These are phyloP conservation scores for Biscutella laevigata DNA, from an alignment of 441 rosid genomes.

Conservation along the genomic window DNA sequence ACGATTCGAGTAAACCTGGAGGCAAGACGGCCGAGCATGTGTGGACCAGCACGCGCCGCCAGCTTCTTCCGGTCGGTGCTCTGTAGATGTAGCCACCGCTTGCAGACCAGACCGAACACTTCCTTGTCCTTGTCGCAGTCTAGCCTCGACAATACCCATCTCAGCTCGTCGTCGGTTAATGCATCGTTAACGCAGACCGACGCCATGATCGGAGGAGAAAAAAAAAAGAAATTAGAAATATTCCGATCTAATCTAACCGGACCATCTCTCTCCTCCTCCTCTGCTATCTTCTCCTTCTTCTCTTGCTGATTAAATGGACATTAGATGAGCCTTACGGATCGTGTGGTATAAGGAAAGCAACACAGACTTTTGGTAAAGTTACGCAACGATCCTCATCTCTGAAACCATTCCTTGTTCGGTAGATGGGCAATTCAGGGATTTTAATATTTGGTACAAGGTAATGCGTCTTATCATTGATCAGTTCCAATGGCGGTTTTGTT, in stretches of 20 bases:
- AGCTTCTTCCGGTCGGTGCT: slow-evolving; percentile 84
- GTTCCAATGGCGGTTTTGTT: slow-evolving; percentile 21
- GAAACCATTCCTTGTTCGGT: slow-evolving; percentile 15
- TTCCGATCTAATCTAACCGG: slow-evolving; percentile 17
- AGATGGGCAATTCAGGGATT: slow-evolving; percentile 24
- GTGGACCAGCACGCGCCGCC: slow-evolving; percentile 82
- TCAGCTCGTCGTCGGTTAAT: slow-evolving; percentile 73
- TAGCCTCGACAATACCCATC: slow-evolving; percentile 53
- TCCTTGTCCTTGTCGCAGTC: slow-evolving; percentile 69
- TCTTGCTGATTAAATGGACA: slow-evolving; percentile 2
- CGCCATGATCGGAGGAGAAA: slow-evolving; percentile 23
- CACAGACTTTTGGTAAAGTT: background rate
- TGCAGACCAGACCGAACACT: slow-evolving; percentile 81
- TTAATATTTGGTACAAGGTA: background rate
- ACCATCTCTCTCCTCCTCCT: background rate
- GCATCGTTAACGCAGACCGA: slow-evolving; percentile 56
- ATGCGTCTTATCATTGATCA: slow-evolving; percentile 20
- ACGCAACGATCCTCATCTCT: slow-evolving; percentile 17
- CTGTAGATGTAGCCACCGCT: slow-evolving; percentile 79
- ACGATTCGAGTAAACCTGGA: slow-evolving; percentile 59
- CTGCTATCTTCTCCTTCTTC: slow-evolving; percentile 7
- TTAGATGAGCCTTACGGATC: slow-evolving; percentile 22
- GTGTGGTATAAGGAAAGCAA: slow-evolving; percentile 28
- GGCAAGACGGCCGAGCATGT: slow-evolving; percentile 73
- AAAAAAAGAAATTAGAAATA: background rate